phyloP scores from a whole-genome alignment of 495 filamentous ascomycete genomes.

The Aspergillus asperescens region DNA sequence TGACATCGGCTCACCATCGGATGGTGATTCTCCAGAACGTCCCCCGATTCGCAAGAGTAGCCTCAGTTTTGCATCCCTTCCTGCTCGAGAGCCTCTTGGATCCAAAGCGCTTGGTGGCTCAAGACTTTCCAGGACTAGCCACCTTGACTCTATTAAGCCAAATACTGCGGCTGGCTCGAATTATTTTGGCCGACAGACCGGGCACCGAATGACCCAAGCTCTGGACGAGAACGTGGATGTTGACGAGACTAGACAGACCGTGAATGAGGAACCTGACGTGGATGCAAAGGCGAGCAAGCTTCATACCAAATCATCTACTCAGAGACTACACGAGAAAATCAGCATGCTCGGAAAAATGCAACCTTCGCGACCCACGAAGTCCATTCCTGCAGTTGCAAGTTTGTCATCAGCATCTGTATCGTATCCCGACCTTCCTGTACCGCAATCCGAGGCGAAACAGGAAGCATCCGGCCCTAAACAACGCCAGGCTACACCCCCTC shows the following conservation, averaged over 20 bases:
- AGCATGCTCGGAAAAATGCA: conserved; percentile 84
- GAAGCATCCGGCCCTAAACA: conserved; percentile 25
- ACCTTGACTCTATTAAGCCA: conserved; percentile 61
- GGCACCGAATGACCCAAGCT: conserved; percentile 33
- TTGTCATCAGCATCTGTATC: conserved; percentile 34
- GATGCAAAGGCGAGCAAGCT: conserved; percentile 42
- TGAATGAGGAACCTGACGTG: conserved; percentile 29
- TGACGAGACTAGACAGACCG: conserved; percentile 46
- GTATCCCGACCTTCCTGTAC: conserved; percentile 53
- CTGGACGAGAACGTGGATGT: conserved; percentile 49
- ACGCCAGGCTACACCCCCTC: conserved; percentile 20
- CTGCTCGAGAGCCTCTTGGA: conserved; percentile 78
- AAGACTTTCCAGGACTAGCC: conserved; percentile 68
- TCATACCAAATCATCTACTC: conserved; percentile 87
- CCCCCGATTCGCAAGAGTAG: conserved; percentile 83
- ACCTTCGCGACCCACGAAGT: conserved; percentile 64
- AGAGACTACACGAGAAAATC: conserved; percentile 86
- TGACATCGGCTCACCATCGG: conserved; percentile 56
- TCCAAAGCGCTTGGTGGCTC: conserved; percentile 75
- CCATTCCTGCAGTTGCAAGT: conserved; percentile 50
- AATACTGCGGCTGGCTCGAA: conserved; percentile 39
- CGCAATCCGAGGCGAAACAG: conserved; percentile 34
- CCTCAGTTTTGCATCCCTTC: conserved; percentile 84
- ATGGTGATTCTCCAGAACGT: conserved; percentile 56
- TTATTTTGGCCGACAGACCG: conserved; percentile 53